These are phyloP conservation scores for Sutorius australiensis DNA, from an alignment of 768 basidiomycete genomes.

Conservation along the genomic window DNA sequence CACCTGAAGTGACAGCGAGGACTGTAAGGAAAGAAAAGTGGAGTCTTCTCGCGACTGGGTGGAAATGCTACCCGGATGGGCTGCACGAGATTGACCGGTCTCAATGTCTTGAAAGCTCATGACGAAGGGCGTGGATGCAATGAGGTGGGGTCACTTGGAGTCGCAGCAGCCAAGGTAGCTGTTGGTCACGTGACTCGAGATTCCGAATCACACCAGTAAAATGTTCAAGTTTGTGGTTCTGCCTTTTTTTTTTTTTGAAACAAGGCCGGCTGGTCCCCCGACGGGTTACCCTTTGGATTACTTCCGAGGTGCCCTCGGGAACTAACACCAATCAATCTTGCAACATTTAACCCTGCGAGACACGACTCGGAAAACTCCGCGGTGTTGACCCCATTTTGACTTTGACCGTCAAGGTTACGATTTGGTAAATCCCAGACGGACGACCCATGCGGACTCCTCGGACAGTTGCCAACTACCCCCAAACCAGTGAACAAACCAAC, in stretches of 20 bases:
- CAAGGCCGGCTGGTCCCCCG: background rate
- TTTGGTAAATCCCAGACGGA: too few species aligned
- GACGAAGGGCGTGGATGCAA: background rate
- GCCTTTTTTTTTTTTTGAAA: background rate
- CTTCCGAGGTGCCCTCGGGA: background rate
- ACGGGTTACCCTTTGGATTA: background rate
- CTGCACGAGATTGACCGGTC: constrained; percentile 36
- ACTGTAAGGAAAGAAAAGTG: constrained; percentile 71
- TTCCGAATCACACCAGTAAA: too few species aligned
- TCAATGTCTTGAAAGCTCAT: constrained; percentile 56
- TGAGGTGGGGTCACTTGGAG: background rate
- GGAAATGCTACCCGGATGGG: constrained; percentile 20
- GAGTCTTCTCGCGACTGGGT: constrained; percentile 59
- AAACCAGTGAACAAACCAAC: too few species aligned
- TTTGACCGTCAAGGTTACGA: too few species aligned
- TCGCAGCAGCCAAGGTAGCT: constrained; percentile 3
- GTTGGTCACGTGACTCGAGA: constrained; percentile 9
- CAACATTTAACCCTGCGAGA: background rate
- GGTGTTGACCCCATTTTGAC: background rate
- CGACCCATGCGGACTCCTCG: too few species aligned
- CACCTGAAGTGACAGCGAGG: constrained; percentile 83
- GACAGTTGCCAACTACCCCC: too few species aligned
- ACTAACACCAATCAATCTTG: background rate
- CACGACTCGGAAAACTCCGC: background rate
- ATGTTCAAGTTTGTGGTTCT: too few species aligned